A percentile compares a stretch with the other conserved stretches of the same genome.
Evolutionary conservation across 495 filamentous ascomycete genomes (phyloP).

Genomic region (Penicillium taxi): DNA sequence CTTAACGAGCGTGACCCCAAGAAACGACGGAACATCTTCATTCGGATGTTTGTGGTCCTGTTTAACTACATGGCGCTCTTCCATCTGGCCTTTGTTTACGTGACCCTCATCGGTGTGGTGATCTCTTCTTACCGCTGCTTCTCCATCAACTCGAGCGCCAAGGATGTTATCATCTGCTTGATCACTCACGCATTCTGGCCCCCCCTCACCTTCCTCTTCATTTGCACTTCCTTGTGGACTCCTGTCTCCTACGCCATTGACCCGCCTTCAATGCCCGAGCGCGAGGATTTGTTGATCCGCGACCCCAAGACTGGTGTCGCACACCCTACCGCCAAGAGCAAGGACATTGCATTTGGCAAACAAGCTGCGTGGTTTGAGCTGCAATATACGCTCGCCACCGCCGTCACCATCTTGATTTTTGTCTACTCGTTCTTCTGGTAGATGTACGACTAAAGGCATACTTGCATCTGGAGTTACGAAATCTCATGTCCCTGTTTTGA

Average conservation of each 20-base stretch:
- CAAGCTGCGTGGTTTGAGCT: slow-evolving; percentile 38
- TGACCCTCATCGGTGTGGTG: slow-evolving; percentile 30
- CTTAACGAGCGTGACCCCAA: slow-evolving; percentile 30
- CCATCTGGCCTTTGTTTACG: slow-evolving; percentile 33
- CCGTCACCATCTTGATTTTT: slow-evolving; percentile 32
- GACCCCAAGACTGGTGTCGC: slow-evolving; percentile 41
- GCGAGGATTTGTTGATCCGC: slow-evolving; percentile 34
- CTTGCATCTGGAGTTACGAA: slow-evolving; percentile 6
- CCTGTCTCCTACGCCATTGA: slow-evolving; percentile 38
- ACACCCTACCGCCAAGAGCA: slow-evolving; percentile 32
- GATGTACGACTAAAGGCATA: slow-evolving; percentile 6
- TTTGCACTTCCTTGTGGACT: slow-evolving; percentile 30
- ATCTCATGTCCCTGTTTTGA: too few relatives aligned
- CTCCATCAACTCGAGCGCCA: slow-evolving; percentile 16
- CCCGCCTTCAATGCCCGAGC: slow-evolving; percentile 35
- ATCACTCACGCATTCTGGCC: slow-evolving; percentile 46
- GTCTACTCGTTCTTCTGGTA: slow-evolving; percentile 34
- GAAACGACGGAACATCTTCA: slow-evolving; percentile 21
- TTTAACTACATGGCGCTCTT: slow-evolving; percentile 32
- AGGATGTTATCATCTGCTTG: slow-evolving; percentile 27
- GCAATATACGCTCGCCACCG: slow-evolving; percentile 31
- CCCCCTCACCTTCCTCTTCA: slow-evolving; percentile 31
- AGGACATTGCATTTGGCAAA: slow-evolving; percentile 36
- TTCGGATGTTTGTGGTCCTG: slow-evolving; percentile 24
- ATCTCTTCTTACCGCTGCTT: slow-evolving; percentile 32